Evolutionary conservation across 495 filamentous ascomycete species (phyloP).

Genomic region (Tuber magnatum): DNA sequence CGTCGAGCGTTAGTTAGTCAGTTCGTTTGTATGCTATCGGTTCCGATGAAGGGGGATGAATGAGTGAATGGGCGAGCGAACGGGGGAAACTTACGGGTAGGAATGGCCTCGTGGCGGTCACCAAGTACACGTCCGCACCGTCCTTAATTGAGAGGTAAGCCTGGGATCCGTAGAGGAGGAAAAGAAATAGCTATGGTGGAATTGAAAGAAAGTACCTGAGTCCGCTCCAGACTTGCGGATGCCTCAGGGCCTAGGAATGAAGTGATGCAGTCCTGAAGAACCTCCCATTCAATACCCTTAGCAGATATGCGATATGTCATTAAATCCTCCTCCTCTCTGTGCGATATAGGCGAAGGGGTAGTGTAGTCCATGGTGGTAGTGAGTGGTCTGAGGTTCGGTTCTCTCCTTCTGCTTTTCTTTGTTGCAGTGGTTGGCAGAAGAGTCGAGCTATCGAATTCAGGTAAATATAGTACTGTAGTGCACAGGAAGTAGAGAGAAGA

Average conservation of each 20-base stretch:
- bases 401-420: not conserved
- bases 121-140: conserved; percentile 8
- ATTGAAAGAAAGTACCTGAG: conserved; percentile 9
- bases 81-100: conserved; percentile 4
- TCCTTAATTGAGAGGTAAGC: conserved; percentile 7
- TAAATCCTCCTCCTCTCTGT: conserved; percentile 6
- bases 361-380: not conserved
- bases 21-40: not conserved
- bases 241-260: conserved; percentile 22
- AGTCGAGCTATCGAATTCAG: too few species aligned
- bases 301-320: conserved; percentile 20
- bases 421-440: not conserved
- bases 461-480: too few species aligned
- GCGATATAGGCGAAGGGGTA: not conserved
- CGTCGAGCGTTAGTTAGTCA: conserved; percentile 5
- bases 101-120: conserved; percentile 17
- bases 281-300: conserved; percentile 21
- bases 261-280: conserved; percentile 20
- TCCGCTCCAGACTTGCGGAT: conserved; percentile 13
- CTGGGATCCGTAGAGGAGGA: not conserved
- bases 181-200: not conserved
- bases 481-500: not conserved
- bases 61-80: not conserved
- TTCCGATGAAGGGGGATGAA: not conserved
- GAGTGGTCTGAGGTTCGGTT: not conserved